Conservation (phyloP, 495 filamentous ascomycete genomes). For the Durotheca rogersii region DNA sequence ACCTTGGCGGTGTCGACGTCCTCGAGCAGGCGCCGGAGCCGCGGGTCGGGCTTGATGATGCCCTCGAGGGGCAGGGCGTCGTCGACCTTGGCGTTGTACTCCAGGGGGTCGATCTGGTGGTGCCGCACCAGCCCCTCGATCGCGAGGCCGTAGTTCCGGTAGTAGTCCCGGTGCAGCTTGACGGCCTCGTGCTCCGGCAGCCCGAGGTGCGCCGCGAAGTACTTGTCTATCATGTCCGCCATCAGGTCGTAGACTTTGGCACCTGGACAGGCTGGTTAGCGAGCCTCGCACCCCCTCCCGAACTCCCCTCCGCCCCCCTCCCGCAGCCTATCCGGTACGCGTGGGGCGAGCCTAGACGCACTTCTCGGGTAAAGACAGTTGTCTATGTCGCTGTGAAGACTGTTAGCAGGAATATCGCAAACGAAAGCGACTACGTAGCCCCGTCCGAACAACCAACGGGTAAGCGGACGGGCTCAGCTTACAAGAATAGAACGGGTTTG, state of each 20-base stretch:
- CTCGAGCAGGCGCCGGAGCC: constrained; percentile 71
- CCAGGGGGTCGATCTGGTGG: constrained; percentile 92
- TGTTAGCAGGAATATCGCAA: constrained; percentile 3
- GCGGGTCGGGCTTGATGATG: constrained; percentile 73
- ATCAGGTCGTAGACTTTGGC: constrained; percentile 73
- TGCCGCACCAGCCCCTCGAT: constrained; percentile 91
- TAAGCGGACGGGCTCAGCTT: no score
- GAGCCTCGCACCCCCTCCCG: neutral
- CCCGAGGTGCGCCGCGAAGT: constrained; percentile 77
- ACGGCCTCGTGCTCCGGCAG: constrained; percentile 71
- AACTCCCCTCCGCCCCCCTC: no score
- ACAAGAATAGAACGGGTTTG: constrained; percentile 52
- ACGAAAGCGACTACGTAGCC: neutral
- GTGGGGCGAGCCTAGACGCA: constrained; percentile 34
- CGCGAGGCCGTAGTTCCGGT: constrained; percentile 92
- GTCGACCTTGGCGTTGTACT: constrained; percentile 92
- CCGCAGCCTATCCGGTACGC: no score
- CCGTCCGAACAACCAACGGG: no score
- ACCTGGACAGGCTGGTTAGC: constrained; percentile 43
- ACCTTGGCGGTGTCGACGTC: constrained; percentile 79
- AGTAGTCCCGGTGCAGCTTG: constrained; percentile 85
- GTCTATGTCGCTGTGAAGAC: constrained; percentile 74
- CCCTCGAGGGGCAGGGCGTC: constrained; percentile 88
- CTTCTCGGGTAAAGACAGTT: constrained; percentile 81
- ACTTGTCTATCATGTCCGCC: constrained; percentile 73